These are phyloP conservation scores for Fonsecaea erecta DNA, from an alignment of 2,329 filamentous ascomycete species.

Conservation along the genomic window DNA sequence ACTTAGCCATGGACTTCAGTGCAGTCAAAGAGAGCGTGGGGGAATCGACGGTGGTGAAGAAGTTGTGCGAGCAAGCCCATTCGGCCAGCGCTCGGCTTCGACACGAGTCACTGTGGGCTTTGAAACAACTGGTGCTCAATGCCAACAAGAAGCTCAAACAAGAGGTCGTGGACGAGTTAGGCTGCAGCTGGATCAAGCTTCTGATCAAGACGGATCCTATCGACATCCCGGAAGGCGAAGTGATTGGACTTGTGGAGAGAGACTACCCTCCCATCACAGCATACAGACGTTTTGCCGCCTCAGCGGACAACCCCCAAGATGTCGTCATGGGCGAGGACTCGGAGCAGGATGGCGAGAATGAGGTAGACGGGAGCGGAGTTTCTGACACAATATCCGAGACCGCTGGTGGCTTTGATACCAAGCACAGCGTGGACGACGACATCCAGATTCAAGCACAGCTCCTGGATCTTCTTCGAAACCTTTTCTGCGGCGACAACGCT, in stretches of 20 bases:
- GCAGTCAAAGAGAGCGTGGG: constrained; percentile 84
- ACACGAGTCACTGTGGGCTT: constrained; percentile 85
- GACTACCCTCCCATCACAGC: constrained; percentile 33
- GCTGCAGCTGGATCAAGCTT: constrained; percentile 77
- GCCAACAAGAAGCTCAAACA: constrained; percentile 74
- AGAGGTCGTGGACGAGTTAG: constrained; percentile 75
- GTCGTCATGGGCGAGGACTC: constrained; percentile 41
- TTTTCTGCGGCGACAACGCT: constrained; percentile 70
- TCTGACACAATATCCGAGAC: constrained; percentile 56
- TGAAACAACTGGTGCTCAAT: constrained; percentile 85
- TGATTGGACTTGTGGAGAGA: constrained; percentile 37
- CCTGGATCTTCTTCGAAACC: constrained; percentile 85
- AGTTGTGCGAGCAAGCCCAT: constrained; percentile 82
- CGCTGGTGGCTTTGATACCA: constrained; percentile 67
- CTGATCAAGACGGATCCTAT: constrained; percentile 67
- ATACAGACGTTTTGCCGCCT: not conserved
- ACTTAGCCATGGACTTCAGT: constrained; percentile 85
- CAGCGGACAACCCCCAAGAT: constrained; percentile 20
- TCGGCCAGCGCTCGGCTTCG: constrained; percentile 78
- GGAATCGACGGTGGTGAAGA: constrained; percentile 72
- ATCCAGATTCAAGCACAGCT: constrained; percentile 88
- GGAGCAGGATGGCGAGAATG: constrained; percentile 29
- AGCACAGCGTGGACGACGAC: constrained; percentile 75
- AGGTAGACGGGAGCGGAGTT: not conserved
- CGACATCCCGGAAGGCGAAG: constrained; percentile 36